These are phyloP conservation scores for Mycena filopes DNA, from an alignment of 768 basidiomycete genomes.

Conservation along the genomic window DNA sequence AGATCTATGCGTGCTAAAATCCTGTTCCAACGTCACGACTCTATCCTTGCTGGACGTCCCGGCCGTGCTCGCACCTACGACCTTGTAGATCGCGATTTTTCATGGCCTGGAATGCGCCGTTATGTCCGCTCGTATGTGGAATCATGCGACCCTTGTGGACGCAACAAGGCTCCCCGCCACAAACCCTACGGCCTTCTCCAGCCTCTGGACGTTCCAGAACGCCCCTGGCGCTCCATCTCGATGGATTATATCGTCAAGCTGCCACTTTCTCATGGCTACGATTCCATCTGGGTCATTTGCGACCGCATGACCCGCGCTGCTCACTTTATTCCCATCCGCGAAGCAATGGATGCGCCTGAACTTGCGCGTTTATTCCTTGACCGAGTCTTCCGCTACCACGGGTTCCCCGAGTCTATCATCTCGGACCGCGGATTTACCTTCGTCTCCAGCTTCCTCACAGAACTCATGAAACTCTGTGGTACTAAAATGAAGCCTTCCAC, in stretches of 20 bases:
- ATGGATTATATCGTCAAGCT: conserved; percentile 58
- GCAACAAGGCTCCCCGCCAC: conserved; percentile 48
- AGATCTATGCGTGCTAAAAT: no score
- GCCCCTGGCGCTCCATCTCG: conserved; percentile 50
- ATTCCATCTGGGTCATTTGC: conserved; percentile 49
- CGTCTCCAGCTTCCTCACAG: no score
- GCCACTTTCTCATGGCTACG: no score
- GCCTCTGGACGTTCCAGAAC: conserved; percentile 46
- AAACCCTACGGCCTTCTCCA: conserved; percentile 50
- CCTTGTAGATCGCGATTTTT: no score
- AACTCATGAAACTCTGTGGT: no score
- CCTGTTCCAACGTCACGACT: no score
- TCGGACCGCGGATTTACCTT: no score
- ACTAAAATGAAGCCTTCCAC: no score
- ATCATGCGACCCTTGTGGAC: conserved; percentile 48
- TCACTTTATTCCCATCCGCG: conserved; percentile 51
- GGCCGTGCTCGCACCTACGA: conserved; percentile 47
- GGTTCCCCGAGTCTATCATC: no score
- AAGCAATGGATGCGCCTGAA: conserved; percentile 40
- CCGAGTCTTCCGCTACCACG: conserved; percentile 47
- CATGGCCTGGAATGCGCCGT: no score
- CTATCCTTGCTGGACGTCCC: conserved; percentile 51
- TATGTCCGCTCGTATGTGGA: no score
- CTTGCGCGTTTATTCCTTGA: conserved; percentile 49
- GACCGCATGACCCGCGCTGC: no score